These are phyloP conservation scores for Colletotrichum shisoi DNA, from an alignment of 2,329 filamentous ascomycete genomes.

Conservation along the genomic window DNA sequence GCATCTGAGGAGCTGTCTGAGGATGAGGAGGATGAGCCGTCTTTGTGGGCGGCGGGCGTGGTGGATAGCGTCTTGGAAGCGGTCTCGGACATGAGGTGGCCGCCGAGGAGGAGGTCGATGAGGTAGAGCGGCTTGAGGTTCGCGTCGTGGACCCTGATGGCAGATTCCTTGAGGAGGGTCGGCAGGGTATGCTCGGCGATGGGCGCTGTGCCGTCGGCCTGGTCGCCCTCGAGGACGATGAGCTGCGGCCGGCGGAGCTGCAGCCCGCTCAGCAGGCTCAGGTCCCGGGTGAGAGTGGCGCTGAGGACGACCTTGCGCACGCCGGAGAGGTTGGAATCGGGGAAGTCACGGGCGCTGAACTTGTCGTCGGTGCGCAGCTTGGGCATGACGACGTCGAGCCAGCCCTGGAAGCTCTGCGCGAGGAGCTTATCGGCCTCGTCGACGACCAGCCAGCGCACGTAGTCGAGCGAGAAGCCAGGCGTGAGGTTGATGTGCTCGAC, in stretches of 20 bases:
- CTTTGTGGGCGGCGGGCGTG: slow-evolving; percentile 39
- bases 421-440: slow-evolving; percentile 94
- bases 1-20: slow-evolving; percentile 46
- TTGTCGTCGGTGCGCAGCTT: slow-evolving; percentile 59
- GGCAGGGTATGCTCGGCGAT: slow-evolving; percentile 66
- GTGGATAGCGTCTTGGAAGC: slow-evolving; percentile 34
- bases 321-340: slow-evolving; percentile 59
- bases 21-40: slow-evolving; percentile 47
- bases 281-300: slow-evolving; percentile 88
- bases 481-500: slow-evolving; percentile 91
- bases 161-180: slow-evolving; percentile 67
- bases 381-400: slow-evolving; percentile 77
- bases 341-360: slow-evolving; percentile 62
- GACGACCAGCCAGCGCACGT: slow-evolving; percentile 86
- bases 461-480: slow-evolving; percentile 78
- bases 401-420: slow-evolving; percentile 91
- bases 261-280: slow-evolving; percentile 79
- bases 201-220: slow-evolving; percentile 50
- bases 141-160: slow-evolving; percentile 72
- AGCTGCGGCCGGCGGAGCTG: slow-evolving; percentile 77
- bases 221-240: slow-evolving; percentile 72
- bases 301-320: slow-evolving; percentile 86
- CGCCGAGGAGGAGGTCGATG: slow-evolving; percentile 73
- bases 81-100: slow-evolving; percentile 53
- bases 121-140: slow-evolving; percentile 83